Base-by-base conservation (phyloP, 305 asterid genomes). In the Andrographis paniculata region DNA sequence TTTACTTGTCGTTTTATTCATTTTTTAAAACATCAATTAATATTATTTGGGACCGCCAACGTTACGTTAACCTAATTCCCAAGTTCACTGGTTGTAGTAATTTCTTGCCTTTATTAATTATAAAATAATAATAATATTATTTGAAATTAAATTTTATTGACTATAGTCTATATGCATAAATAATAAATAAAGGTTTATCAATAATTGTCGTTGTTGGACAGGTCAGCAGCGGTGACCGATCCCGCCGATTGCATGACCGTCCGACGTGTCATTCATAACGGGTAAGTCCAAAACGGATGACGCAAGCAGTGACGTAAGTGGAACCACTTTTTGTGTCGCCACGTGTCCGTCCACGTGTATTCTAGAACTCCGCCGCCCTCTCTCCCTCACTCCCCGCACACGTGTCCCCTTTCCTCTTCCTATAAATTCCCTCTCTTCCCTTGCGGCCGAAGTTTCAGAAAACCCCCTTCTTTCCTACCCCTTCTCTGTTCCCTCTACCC, bases 251-350 rank as follows among this genome's bases (percentile, higher is more conserved):
- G 71, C 67, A 62, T 57, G 66, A 55, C 31, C 31, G 28, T 45
- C 66, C 64, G 5, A 65, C 76, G 73, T 65, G 76, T 73, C 70
- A 59, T 24, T 50, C 39, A 3, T 56, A 52, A 70, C 11, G 53
- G 48, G 55, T 59, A 59, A 36, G 60, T 73, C 94, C 92, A 86
- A 79, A 73, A 37, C 30, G 0, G 15, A n/a, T 41, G 50, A 53
- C 85, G 95, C 75, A 79, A 73, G 94, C 95, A 67, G 60, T 86
- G 94, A 82, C 94, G 68, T 40, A 52, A 84, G 47, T 59, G 12
- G n/a, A 46, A 12, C 23, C 56, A 17, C 63, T 60, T 54, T 11
- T 4, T 27, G 44, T 10, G 10, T 14, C 36, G 56, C 50, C 73
- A 60, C 80, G 69, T 63, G 74, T 65, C 69, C 64, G 45, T 52